These are phyloP conservation scores for Pleurotus sapidus DNA, from an alignment of 768 basidiomycete species.

Conservation along the genomic window DNA sequence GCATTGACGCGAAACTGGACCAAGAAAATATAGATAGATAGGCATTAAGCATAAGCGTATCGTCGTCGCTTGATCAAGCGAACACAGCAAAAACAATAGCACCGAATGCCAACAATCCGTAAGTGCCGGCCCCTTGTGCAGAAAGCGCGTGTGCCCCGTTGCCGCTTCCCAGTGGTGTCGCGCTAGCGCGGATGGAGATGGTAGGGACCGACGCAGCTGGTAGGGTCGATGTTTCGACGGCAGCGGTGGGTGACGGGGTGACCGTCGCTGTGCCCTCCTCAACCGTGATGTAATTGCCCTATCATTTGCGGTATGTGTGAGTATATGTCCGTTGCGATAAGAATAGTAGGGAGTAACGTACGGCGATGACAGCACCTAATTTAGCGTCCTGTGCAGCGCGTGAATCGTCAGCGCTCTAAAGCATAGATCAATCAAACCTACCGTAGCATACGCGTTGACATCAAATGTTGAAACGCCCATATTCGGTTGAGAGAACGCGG, in stretches of 20 bases:
- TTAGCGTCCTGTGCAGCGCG: constrained; percentile 37
- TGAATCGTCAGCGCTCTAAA: neutral
- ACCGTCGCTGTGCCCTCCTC: constrained; percentile 61
- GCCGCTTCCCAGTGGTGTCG: neutral
- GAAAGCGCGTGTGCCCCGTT: neutral
- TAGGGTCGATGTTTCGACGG: constrained; percentile 65
- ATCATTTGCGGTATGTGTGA: constrained; percentile 3
- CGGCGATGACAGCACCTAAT: constrained; percentile 61
- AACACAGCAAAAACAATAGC: neutral
- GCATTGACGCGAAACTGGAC: too few relatives aligned
- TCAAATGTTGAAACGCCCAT: constrained; percentile 53
- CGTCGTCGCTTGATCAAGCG: neutral
- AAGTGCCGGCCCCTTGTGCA: neutral
- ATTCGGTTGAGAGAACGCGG: constrained; percentile 46
- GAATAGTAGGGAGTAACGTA: constrained; percentile 18
- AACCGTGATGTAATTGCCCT: constrained; percentile 74
- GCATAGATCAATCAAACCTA: constrained; percentile 19
- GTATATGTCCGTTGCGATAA: neutral
- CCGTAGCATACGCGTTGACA: constrained; percentile 55
- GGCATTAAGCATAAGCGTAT: too few relatives aligned
- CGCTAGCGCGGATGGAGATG: neutral
- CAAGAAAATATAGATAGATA: too few relatives aligned
- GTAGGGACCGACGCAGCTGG: neutral
- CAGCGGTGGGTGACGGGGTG: constrained; percentile 54
- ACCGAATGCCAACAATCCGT: neutral